These are phyloP conservation scores for Candida nitratophila DNA, from an alignment of 805 yeast genomes.

Conservation along the genomic window DNA sequence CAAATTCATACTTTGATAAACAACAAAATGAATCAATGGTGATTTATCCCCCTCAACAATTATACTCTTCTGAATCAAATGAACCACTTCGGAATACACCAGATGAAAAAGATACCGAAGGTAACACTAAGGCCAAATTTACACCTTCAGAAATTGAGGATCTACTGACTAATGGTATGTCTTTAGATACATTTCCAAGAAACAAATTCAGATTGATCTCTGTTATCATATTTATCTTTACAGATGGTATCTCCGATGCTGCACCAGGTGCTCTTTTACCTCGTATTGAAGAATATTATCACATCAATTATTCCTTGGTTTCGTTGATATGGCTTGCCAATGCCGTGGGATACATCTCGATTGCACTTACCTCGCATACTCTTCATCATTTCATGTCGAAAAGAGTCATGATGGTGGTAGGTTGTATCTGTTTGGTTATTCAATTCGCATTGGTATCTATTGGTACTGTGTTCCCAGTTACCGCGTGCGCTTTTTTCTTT, in stretches of 20 bases:
- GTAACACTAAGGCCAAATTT: not conserved
- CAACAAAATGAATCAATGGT: slow-evolving; percentile 10
- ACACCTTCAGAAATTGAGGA: not conserved
- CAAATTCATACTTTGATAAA: slow-evolving; percentile 15
- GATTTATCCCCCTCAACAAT: not conserved
- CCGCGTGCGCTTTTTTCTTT: slow-evolving; percentile 43
- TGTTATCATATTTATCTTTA: slow-evolving; percentile 32
- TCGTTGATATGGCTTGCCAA: slow-evolving; percentile 52
- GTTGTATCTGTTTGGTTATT: slow-evolving; percentile 28
- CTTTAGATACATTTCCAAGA: slow-evolving; percentile 34
- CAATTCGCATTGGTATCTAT: slow-evolving; percentile 40
- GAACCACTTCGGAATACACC: no score
- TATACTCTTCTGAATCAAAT: not conserved
- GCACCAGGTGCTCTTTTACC: slow-evolving; percentile 59
- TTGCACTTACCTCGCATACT: slow-evolving; percentile 43
- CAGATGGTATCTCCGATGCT: slow-evolving; percentile 45
- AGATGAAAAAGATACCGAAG: no score
- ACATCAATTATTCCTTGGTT: slow-evolving; percentile 43
- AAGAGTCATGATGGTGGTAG: slow-evolving; percentile 31
- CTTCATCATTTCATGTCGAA: slow-evolving; percentile 35
- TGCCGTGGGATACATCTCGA: slow-evolving; percentile 46
- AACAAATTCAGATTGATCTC: slow-evolving; percentile 37
- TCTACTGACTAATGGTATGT: slow-evolving; percentile 24
- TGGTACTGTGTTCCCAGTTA: slow-evolving; percentile 42
- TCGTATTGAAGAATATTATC: slow-evolving; percentile 40